Percentiles rank a stretch among this genome's conserved stretches.
These are phyloP conservation scores for Venturia asperata DNA, from an alignment of 2,329 filamentous ascomycete species.

Conservation along the genomic window DNA sequence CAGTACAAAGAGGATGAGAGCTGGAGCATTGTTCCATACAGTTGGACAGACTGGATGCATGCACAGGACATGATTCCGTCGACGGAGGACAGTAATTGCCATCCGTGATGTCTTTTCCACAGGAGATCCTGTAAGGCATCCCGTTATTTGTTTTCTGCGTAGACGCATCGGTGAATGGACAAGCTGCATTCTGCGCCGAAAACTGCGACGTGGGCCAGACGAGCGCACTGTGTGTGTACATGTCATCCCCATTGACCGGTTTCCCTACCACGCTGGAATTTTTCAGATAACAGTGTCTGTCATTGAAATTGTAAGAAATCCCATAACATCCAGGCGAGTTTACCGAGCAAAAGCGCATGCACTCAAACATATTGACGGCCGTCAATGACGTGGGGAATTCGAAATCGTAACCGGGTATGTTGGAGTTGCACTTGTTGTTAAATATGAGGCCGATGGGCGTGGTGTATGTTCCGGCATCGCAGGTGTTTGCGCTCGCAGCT, in stretches of 20 bases:
- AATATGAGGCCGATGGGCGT: constrained; percentile 11
- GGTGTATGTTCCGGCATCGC: background rate
- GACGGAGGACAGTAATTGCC: constrained; percentile 15
- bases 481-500: background rate
- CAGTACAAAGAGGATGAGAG: constrained; percentile 6
- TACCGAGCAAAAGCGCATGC: constrained; percentile 1
- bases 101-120: constrained; percentile 5
- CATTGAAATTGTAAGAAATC: constrained; percentile 12
- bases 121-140: constrained; percentile 12
- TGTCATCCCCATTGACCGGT: background rate
- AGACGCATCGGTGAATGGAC: constrained; percentile 1
- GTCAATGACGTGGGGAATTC: background rate
- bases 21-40: constrained; percentile 15
- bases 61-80: constrained; percentile 1
- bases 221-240: constrained; percentile 3
- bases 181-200: background rate
- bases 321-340: background rate
- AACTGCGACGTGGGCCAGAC: constrained; percentile 1
- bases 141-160: constrained; percentile 10
- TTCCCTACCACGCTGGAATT: background rate
- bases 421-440: background rate
- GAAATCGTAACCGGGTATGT: constrained; percentile 11
- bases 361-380: background rate
- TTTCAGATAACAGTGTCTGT: background rate
- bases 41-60: constrained; percentile 3